Base-by-base conservation (phyloP, 495 filamentous ascomycete genomes). In the Daldinia caldariorum region DNA sequence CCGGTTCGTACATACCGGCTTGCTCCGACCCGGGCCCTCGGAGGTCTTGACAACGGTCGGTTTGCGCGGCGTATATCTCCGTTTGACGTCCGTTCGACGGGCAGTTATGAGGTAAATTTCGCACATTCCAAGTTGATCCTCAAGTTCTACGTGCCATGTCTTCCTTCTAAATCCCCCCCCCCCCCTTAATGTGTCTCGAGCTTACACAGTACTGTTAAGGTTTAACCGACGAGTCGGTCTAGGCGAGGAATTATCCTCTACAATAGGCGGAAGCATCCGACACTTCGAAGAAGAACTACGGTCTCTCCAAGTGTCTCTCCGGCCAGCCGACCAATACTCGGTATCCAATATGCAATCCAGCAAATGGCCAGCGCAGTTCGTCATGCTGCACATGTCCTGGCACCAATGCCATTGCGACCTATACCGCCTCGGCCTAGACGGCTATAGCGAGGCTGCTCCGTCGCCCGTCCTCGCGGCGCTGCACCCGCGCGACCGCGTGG, bases 351-450 rank as follows among this genome's bases (percentile, higher is more conserved):
- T 73, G 6, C 41, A 38, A 35, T 61, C 57, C 9, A 67, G 60
- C 18, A 53, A 35, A 43, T 70, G 71, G 69, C 72, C 57, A 14
- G 67, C 72, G 1, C 71, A 75, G 29, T 71, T 71, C 31, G 35
- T 76, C 20, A 73, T 76, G 72, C 34, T 76, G 18, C 76, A 78
- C 63, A 65, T 72, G 47, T 76, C 69, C 14, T 75, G 63, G 64
- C 72, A 76, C 22, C 76, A 77, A 50, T 78, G 74, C 53, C 69
- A 76, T 39, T 78, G 76, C 56, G 76, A 78, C 41, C 26, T 78
- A 22, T 78, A 76, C 41, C 69, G 76, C n/a, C 57, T 78, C 38
- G 62, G 74, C 0, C n/a, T 76, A 6, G 60, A 66, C 16, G 69
- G 74, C 10, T 76, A 76, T 31, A 70, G 74, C 43, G 76, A 78